phyloP scores from a whole-genome alignment of 169 alveolate genomes.

The Perkinsus marinus region DNA sequence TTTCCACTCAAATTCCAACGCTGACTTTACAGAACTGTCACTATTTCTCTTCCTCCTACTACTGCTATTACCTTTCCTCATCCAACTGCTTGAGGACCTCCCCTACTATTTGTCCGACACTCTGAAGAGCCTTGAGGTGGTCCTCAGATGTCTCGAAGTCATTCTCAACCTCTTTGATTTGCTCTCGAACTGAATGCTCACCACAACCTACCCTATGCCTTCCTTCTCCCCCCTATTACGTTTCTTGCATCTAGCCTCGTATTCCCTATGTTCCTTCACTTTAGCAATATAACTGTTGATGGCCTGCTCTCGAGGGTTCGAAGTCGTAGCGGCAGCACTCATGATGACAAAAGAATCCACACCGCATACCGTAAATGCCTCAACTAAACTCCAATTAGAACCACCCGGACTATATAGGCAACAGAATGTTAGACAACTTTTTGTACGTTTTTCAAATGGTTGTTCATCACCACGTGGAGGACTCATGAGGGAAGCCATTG shows the following conservation, averaged over 20 bases:
- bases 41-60: too few relatives aligned
- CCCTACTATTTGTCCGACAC: constrained; percentile 95
- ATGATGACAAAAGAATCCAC: neutral
- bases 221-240: constrained; percentile 1
- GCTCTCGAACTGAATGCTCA: constrained; percentile 8
- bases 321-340: neutral
- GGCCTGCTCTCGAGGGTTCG: constrained; percentile 13
- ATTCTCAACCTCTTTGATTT: constrained; percentile 47
- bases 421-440: neutral
- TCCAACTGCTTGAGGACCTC: constrained; percentile 84
- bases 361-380: neutral
- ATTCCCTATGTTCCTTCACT: constrained; percentile 39
- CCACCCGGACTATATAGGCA: neutral
- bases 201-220: neutral
- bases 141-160: constrained; percentile 87
- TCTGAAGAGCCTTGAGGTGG: constrained; percentile 85
- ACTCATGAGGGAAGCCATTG: neutral
- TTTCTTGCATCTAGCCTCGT: constrained; percentile 33
- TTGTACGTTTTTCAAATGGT: neutral
- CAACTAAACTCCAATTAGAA: neutral
- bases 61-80: constrained; percentile 62
- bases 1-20: too few relatives aligned
- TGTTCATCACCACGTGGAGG: neutral
- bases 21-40: too few relatives aligned
- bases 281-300: constrained; percentile 30